Base-by-base conservation (phyloP, 2,329 filamentous ascomycete genomes). In the Purpureocillium lavendulum region DNA sequence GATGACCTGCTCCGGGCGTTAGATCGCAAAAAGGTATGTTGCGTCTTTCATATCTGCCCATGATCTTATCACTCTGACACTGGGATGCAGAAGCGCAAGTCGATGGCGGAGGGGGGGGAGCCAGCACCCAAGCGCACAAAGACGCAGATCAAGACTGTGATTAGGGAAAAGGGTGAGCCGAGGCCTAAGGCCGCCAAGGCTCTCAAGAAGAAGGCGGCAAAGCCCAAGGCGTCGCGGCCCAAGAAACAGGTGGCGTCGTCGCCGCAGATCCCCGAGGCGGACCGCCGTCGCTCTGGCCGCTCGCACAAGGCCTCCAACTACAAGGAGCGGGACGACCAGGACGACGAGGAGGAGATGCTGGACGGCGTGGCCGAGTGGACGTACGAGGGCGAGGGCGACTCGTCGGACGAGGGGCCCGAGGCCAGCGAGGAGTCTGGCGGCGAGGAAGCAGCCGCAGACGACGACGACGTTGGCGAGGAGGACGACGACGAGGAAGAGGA, bases 21-120 rank as follows among this genome's bases (percentile, higher is more conserved):
- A 34, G 86, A 96, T 43, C 80, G 81, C 51, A 80, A 94, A 59
- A 87, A 82, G 68, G 75, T 76, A 62, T 38, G 62, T 49, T 30
- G 4, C 11, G 26, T 13, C n/a, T 4, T n/a, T 40, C 9, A 15
- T 8, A 4, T 10, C 32, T 31, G 16, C 26, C 33, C 32, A 3
- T 14, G 7, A 16, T 39, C 26, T 21, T 48, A n/a, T 17, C 29
- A 15, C 37, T 47, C 59, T 61, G 44, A 60, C 51, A 39, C 28
- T 15, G 10, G n/a, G 13, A 21, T 17, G 21, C 49, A 79, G 75
- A 80, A 79, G 54, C 72, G 75, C 38, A 78, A 77, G 55, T 71
- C 70, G 4, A 58, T 59, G 34, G 66, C 74, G 34, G 75, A 78
- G 33, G 58, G 62, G 42, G 55, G 57, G 4, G 70, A 73, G 33